Percentiles rank a stretch among this genome's conserved stretches.
These are phyloP conservation scores for Fusarium buxicola DNA, from an alignment of 2,329 filamentous ascomycete species.

Conservation along the genomic window DNA sequence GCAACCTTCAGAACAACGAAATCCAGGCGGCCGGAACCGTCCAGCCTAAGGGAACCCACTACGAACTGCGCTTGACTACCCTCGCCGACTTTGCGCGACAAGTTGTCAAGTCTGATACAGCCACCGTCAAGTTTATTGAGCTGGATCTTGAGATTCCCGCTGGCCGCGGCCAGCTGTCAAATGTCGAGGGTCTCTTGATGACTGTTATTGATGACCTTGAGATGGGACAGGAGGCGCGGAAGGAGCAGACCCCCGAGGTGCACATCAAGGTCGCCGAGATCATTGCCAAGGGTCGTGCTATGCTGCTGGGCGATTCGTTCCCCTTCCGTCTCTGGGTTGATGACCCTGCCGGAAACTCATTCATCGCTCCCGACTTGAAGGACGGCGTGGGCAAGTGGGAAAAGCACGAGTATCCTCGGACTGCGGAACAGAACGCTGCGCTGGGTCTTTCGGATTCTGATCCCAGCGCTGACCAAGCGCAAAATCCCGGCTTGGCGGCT, in stretches of 20 bases:
- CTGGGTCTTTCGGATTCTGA: slow-evolving; percentile 80
- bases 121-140: slow-evolving; percentile 87
- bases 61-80: slow-evolving; percentile 81
- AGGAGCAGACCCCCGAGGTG: slow-evolving; percentile 80
- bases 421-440: slow-evolving; percentile 84
- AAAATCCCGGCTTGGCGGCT: slow-evolving; percentile 61
- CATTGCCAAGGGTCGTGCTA: slow-evolving; percentile 78
- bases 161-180: slow-evolving; percentile 90
- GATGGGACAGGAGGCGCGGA: slow-evolving; percentile 84
- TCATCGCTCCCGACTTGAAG: slow-evolving; percentile 88
- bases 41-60: slow-evolving; percentile 87
- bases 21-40: slow-evolving; percentile 93
- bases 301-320: slow-evolving; percentile 81
- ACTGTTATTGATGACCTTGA: slow-evolving; percentile 85
- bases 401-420: slow-evolving; percentile 85
- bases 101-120: slow-evolving; percentile 92
- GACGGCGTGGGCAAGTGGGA: slow-evolving; percentile 88
- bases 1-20: slow-evolving; percentile 90
- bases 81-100: slow-evolving; percentile 83
- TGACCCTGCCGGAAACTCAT: slow-evolving; percentile 95
- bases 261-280: slow-evolving; percentile 82
- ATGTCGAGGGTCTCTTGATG: slow-evolving; percentile 87
- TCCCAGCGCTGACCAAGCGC: slow-evolving; percentile 64
- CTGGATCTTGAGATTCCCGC: slow-evolving; percentile 93
- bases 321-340: slow-evolving; percentile 91